Base-by-base conservation (phyloP, 176 grass and related monocot species). In the Oryza glumipatula region DNA sequence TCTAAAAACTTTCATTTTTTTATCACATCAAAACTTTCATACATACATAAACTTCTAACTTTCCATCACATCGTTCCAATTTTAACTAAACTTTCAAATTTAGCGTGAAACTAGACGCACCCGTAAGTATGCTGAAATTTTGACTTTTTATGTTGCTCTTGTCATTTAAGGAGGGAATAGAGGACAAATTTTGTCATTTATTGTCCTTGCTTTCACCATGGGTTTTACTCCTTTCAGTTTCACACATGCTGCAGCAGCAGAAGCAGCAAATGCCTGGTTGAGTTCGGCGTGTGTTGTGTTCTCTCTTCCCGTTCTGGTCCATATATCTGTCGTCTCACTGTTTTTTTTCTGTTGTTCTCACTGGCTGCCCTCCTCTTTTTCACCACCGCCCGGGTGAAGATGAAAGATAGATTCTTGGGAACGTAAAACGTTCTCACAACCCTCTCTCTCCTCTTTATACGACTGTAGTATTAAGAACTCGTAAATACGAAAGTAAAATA, bases 341-440 rank as follows among this genome's bases (percentile, higher is more conserved):
- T 56, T 56, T 56, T 2, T n/a, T 2, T 5, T 19, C 7, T 13
- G n/a, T 13, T 28, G 58, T 28, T 73, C 26, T 73, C 39, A 47
- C 68, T 26, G 47, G 45, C 24, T 32, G 16, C 23, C 21, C 21
- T 68, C 71, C 7, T 68, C 24, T 71, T 76, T 85, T 76, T 77
- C 49, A 70, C 72, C 64, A 0, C 4, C n/a, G 30, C 30, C 30
- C 30, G 65, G 17, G 11, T 44, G 76, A 22, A 39, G 45, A 61
- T 58, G 63, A 47, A 76, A 70, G 79, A 82, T 19, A 68, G 47
- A 77, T 82, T 87, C 65, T 30, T 77, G 78, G 54, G 54, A 58
- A 58, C 16, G 49, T 52, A 52, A 49, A 52, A 52, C 49, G 49
- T 52, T 49, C 47, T 14, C 11, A 4, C 2, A 11, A 3, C 47